Conservation (phyloP, 768 basidiomycete genomes). For the Galerina marginata region DNA sequence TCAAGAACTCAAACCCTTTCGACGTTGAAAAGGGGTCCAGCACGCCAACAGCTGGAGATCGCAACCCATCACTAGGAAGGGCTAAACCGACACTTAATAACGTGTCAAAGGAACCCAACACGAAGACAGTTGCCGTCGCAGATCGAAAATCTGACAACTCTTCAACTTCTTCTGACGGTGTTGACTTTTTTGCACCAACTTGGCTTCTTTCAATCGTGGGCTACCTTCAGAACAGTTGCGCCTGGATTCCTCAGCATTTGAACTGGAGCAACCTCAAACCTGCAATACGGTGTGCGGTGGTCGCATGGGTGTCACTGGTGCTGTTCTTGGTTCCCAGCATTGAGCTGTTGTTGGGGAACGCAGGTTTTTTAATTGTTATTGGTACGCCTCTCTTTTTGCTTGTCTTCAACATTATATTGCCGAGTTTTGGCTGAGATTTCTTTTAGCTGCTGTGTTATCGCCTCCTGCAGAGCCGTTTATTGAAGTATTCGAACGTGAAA, state of each 20-base stretch:
- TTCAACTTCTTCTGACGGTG: no score
- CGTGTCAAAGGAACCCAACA: no score
- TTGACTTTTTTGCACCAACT: no score
- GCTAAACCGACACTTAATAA: no score
- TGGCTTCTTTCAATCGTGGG: slow-evolving; percentile 8
- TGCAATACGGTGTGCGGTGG: slow-evolving; percentile 62
- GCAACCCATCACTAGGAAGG: no score
- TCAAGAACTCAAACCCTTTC: no score
- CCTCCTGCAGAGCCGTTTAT: slow-evolving; percentile 73
- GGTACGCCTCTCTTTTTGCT: slow-evolving; percentile 38
- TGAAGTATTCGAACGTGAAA: slow-evolving; percentile 67
- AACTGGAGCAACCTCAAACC: slow-evolving; percentile 67
- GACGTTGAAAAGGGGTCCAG: no score
- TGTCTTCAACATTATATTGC: no score
- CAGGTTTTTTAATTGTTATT: slow-evolving; percentile 67
- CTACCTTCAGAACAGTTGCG: slow-evolving; percentile 13
- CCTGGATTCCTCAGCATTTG: slow-evolving; percentile 65
- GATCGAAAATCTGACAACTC: no score
- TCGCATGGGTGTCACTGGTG: slow-evolving; percentile 65
- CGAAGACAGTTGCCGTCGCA: no score
- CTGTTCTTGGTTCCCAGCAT: slow-evolving; percentile 62
- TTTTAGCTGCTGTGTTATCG: slow-evolving; percentile 63
- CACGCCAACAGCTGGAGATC: no score
- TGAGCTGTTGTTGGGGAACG: slow-evolving; percentile 61
- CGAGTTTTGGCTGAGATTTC: not conserved